Evolutionary conservation across 305 asterid species (phyloP), one percentile per base, ranked within the genome.

Genomic region (Caryopteris hybrid): DNA sequence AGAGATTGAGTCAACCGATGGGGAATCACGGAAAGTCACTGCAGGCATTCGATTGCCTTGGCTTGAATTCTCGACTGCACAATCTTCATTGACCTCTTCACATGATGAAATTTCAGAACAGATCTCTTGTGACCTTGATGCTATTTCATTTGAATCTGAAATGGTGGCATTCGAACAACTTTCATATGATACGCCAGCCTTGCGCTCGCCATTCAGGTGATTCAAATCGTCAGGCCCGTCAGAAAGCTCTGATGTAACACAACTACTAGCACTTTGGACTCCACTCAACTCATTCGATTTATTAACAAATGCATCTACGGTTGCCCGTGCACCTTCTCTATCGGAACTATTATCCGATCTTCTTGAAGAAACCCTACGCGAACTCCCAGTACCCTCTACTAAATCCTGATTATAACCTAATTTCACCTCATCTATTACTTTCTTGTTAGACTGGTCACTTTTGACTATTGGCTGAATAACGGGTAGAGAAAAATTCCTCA

Each of bases 391-490:
- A 16, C 47, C 34, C 27, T 23, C 72, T 76, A 22, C 66, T 33
- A 62, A 67, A 66, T 20, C 61, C 22, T 31, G 53, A 62, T 55
- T 71, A 66, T 71, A 39, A 25, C 71, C 81, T 17, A 76, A 38
- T 47, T 73, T 66, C 8, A 76, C 45, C 68, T 48, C 74, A 67
- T 56, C 34, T 3, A 74, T 63, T 38, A 46, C 73, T 67, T 68
- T 74, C 55, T 33, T 79, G 11, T 72, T 66, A 27, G 76, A 69
- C 13, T 31, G 57, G 14, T 27, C 74, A 31, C 74, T 69, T 23
- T 76, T 83, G 42, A 65, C 80, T 63, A 93, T 77, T 13, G 99
- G 96, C 62, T 84, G 96, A 69, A 90, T 58, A 58, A 90, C 79
- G 6, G 97, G 97, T 3, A 88, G 14, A 16, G 89, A 56, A 62